Base-by-base conservation (phyloP, 2,329 filamentous ascomycete species). In the Orbilia javanica region DNA sequence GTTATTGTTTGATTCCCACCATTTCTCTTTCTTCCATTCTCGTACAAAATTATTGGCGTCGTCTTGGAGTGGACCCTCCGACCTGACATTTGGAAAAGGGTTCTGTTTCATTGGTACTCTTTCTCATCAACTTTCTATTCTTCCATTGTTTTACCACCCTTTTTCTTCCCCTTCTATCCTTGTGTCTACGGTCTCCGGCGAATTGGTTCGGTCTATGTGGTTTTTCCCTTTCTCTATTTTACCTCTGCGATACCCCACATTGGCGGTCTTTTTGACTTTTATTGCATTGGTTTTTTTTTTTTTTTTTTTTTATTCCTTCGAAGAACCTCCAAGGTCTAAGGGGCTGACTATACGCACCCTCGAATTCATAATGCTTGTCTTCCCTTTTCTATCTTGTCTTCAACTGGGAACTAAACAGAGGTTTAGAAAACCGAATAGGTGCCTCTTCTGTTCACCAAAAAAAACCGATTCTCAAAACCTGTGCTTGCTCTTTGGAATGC, bases 391-490 rank as follows among this genome's bases (percentile, higher is more conserved):
- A 34, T 52, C 20, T 34, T 39, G 31, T 64, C 36, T 76, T 63
- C 44, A 71, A 77, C 25, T 55, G 73, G 73, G 73, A 77, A 77
- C 66, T 22, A 66, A 75, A 46, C 27, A 44, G 66, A 57, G 73
- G 60, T 20, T 46, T 42, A 36, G 46, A 27, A 55, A 48, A 66
- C 73, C 66, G 73, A 63, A 77, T 71, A 77, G 73, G 73, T 68
- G 44, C 66, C 73, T 77, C 50, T 66, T 52, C 69, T 27, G 73
- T 77, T 77, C 73, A 77, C 73, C 73, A 63, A 25, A 66, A 15
- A n/a, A 52, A 50, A 39, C 20, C 8, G n/a, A 13, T 18, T 31
- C 20, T 55, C n/a, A 20, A 27, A 57, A 48, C 31, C 48, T 53
- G 48, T 53, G 50, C 63, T 48, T 53, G 34, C 52, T 27, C 22